Evolutionary conservation across 1,139 yeast species (phyloP).

Genomic region (Schwanniomyces etchellsii): DNA sequence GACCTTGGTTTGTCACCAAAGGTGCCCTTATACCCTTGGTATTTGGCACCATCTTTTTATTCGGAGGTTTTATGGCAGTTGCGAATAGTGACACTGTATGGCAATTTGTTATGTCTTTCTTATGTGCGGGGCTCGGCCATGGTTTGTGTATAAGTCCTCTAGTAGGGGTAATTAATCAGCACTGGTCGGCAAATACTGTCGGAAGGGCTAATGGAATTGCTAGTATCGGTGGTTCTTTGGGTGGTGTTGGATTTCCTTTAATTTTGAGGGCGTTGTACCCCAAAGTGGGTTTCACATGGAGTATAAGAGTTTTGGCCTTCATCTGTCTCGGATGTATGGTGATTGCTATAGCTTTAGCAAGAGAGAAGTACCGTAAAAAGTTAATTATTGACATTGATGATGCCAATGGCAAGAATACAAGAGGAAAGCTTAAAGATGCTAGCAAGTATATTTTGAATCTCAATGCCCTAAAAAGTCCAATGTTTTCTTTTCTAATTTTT

Average conservation of each 20-base stretch:
- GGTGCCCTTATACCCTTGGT: constrained; percentile 25
- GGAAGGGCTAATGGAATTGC: constrained; percentile 34
- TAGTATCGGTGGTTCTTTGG: constrained; percentile 35
- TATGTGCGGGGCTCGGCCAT: constrained; percentile 30
- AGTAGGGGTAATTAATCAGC: constrained; percentile 29
- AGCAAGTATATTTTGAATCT: constrained; percentile 18
- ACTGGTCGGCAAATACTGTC: constrained; percentile 30
- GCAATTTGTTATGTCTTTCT: constrained; percentile 31
- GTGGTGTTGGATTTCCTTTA: constrained; percentile 32
- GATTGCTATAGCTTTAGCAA: constrained; percentile 6
- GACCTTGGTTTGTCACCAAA: constrained; percentile 31
- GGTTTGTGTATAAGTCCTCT: constrained; percentile 33
- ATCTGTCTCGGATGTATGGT: constrained; percentile 25
- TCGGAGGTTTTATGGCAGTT: constrained; percentile 30
- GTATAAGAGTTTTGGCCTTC: constrained; percentile 29
- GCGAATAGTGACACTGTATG: constrained; percentile 24
- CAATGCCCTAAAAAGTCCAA: constrained; percentile 21
- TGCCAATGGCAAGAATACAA: constrained; percentile 3
- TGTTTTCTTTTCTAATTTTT: constrained; percentile 18
- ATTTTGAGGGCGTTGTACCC: constrained; percentile 26
- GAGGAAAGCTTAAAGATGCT: constrained; percentile 4
- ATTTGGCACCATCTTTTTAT: constrained; percentile 20
- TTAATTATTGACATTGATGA: constrained; percentile 4
- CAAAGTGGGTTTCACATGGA: constrained; percentile 30
- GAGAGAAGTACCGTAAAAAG: constrained; percentile 5